These are phyloP conservation scores for Drechmeria coniospora DNA, from an alignment of 2,329 filamentous ascomycete genomes.

Conservation along the genomic window DNA sequence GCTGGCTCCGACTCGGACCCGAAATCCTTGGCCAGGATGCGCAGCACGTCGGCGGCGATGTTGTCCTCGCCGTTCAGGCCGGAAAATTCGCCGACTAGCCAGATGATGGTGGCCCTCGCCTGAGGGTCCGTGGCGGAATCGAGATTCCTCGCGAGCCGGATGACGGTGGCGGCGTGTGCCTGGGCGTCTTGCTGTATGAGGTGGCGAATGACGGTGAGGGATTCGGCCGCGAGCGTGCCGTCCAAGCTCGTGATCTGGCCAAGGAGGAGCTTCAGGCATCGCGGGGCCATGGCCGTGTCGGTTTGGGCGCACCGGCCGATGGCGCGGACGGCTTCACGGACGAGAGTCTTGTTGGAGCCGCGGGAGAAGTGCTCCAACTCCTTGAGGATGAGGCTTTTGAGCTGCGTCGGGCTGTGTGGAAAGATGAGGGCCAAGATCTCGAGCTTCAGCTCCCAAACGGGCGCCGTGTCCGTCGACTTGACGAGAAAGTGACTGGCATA, in stretches of 20 bases:
- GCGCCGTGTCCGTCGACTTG: slow-evolving; percentile 58
- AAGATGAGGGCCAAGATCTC: slow-evolving; percentile 87
- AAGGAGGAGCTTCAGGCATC: slow-evolving; percentile 71
- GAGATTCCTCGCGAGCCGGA: slow-evolving; percentile 78
- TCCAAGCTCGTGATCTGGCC: slow-evolving; percentile 81
- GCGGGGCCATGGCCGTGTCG: slow-evolving; percentile 51
- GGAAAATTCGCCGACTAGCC: slow-evolving; percentile 91
- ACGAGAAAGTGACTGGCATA: slow-evolving; percentile 86
- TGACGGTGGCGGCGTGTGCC: slow-evolving; percentile 69
- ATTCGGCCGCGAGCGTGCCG: slow-evolving; percentile 77
- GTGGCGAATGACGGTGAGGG: slow-evolving; percentile 85
- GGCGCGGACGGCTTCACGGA: slow-evolving; percentile 78
- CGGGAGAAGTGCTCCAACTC: slow-evolving; percentile 89
- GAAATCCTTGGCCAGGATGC: slow-evolving; percentile 78
- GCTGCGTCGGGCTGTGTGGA: slow-evolving; percentile 57
- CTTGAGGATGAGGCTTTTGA: slow-evolving; percentile 76
- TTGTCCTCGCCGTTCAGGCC: slow-evolving; percentile 68
- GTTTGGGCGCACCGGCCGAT: slow-evolving; percentile 87
- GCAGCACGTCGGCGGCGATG: slow-evolving; percentile 81
- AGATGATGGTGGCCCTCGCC: slow-evolving; percentile 87
- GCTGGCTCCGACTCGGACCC: slow-evolving; percentile 69
- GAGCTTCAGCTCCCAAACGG: slow-evolving; percentile 82
- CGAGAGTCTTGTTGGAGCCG: slow-evolving; percentile 55
- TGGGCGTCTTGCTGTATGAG: slow-evolving; percentile 82
- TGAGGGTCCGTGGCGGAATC: slow-evolving; percentile 78